Evolutionary conservation across 495 filamentous ascomycete species (phyloP).

Genomic region (Aspergillus saccharolyticus): DNA sequence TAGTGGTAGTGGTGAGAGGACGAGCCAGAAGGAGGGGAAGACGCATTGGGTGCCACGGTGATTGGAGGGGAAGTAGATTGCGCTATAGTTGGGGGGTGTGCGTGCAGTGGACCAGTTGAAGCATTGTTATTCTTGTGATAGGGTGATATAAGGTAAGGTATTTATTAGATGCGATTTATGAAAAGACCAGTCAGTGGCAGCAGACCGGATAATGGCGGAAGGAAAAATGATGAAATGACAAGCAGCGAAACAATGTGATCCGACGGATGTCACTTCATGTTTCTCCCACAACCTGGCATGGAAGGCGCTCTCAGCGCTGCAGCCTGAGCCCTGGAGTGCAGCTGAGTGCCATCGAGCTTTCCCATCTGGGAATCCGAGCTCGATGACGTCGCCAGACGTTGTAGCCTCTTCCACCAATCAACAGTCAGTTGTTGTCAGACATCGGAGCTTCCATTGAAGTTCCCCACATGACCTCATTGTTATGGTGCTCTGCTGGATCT

Average conservation of each 20-base stretch:
- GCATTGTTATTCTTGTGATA: neutral
- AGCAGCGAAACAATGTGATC: neutral
- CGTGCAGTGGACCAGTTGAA: too few species aligned
- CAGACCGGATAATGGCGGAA: neutral
- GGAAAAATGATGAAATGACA: neutral
- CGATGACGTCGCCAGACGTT: constrained; percentile 15
- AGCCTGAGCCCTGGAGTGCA: too few species aligned
- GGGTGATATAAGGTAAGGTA: too few species aligned
- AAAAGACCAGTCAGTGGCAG: neutral
- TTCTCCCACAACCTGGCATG: too few species aligned
- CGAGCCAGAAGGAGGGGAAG: constrained; percentile 11
- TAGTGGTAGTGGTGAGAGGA: constrained; percentile 17
- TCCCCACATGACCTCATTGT: too few species aligned
- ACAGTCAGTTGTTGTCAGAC: constrained; percentile 12
- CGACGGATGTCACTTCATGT: too few species aligned
- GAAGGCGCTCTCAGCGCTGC: too few species aligned
- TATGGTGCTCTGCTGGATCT: too few species aligned
- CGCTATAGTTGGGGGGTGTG: too few species aligned
- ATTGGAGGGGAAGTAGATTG: neutral
- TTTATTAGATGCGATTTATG: too few species aligned
- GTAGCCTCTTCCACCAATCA: constrained; percentile 12
- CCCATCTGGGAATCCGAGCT: constrained; percentile 1
- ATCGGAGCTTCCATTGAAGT: neutral
- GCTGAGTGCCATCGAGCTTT: neutral
- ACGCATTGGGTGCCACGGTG: neutral